Conservation (phyloP, 1,284 basidiomycete species). For the Cerioporus squamosus region DNA sequence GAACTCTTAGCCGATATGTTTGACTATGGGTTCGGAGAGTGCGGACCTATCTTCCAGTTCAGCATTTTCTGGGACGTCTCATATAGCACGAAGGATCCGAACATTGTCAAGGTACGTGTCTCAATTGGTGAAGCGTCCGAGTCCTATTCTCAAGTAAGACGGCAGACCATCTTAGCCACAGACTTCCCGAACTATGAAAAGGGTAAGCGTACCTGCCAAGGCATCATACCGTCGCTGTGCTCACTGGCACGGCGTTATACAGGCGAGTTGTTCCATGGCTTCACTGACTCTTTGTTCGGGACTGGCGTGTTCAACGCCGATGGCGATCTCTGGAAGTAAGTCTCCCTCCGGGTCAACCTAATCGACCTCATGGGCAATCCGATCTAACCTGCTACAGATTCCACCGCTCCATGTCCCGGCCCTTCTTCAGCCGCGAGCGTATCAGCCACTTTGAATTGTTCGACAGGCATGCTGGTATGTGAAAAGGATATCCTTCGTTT, state of each 20-base stretch:
- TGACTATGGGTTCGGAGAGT: slow-evolving; percentile 11
- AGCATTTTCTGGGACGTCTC: slow-evolving; percentile 36
- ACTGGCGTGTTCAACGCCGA: slow-evolving; percentile 53
- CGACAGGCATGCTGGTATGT: slow-evolving; percentile 41
- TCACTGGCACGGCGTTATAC: neutral
- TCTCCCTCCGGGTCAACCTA: neutral
- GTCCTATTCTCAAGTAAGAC: neutral
- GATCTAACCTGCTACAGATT: slow-evolving; percentile 30
- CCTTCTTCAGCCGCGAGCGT: slow-evolving; percentile 27
- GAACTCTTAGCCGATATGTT: slow-evolving; percentile 19
- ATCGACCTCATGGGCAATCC: neutral
- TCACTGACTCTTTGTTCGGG: slow-evolving; percentile 41
- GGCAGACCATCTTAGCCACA: slow-evolving; percentile 43
- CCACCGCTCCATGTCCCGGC: slow-evolving; percentile 51
- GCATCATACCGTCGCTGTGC: neutral
- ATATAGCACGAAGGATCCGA: slow-evolving; percentile 21
- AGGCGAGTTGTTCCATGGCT: slow-evolving; percentile 21
- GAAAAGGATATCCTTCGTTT: neutral
- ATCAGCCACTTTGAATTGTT: slow-evolving; percentile 54
- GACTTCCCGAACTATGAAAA: slow-evolving; percentile 49
- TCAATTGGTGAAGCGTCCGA: too few species aligned
- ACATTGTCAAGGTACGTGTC: slow-evolving; percentile 24
- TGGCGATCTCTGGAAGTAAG: slow-evolving; percentile 48
- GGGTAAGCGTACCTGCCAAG: slow-evolving; percentile 30
- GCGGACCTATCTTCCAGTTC: slow-evolving; percentile 29